Conservation (phyloP, 1,284 basidiomycete species). For the Ustanciosporium gigantosporum region DNA sequence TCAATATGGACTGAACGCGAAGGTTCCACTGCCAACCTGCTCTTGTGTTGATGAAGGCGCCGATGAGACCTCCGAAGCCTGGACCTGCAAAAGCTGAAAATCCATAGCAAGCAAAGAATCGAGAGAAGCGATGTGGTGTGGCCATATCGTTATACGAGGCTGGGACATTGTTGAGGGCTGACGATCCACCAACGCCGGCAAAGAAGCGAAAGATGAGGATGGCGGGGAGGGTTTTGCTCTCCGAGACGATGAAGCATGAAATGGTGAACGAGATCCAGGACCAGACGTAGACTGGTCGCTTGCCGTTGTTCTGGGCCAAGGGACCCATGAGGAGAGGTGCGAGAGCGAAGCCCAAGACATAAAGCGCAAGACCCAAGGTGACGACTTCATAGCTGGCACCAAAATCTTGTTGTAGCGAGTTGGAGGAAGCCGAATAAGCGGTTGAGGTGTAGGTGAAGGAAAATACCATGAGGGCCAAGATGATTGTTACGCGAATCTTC, state of each 20-base stretch:
- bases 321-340: slow-evolving; percentile 34
- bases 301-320: slow-evolving; percentile 23
- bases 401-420: slow-evolving; percentile 13
- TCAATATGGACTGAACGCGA: slow-evolving; percentile 37
- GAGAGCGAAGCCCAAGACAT: slow-evolving; percentile 23
- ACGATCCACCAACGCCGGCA: slow-evolving; percentile 42
- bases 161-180: slow-evolving; percentile 38
- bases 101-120: slow-evolving; percentile 27
- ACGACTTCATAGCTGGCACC: slow-evolving; percentile 20
- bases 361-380: slow-evolving; percentile 24
- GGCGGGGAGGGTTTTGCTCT: slow-evolving; percentile 45
- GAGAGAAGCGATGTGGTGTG: slow-evolving; percentile 8
- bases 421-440: slow-evolving; percentile 20
- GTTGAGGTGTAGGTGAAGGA: slow-evolving; percentile 33
- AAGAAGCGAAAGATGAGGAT: slow-evolving; percentile 56
- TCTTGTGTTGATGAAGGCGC: slow-evolving; percentile 26
- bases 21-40: slow-evolving; percentile 40
- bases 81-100: slow-evolving; percentile 32
- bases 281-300: slow-evolving; percentile 30
- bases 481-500: slow-evolving; percentile 18
- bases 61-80: slow-evolving; percentile 20
- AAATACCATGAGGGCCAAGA: slow-evolving; percentile 24
- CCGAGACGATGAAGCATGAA: slow-evolving; percentile 43
- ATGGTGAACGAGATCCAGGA: slow-evolving; percentile 32
- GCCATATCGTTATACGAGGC: slow-evolving; percentile 30